Evolutionary conservation across 2,329 filamentous ascomycete genomes (phyloP), one percentile per base, ranked within the genome.

Genomic region (Neoscytalidium dimidiatum): DNA sequence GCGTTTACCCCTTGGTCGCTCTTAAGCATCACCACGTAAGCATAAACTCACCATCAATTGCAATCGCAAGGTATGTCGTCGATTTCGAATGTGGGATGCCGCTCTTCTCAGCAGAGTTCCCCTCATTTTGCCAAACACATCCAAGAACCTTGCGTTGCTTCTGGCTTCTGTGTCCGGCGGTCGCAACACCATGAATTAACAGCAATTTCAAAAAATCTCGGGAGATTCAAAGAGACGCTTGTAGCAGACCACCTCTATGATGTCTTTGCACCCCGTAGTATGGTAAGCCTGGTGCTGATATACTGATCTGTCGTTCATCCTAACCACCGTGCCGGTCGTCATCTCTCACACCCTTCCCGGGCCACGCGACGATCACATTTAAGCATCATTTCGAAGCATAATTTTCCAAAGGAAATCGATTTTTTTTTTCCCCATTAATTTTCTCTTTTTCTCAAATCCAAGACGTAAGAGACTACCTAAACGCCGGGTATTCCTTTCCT

Each of bases 391-490:
- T 2, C 19, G 21, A 52, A 23, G 35, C 35, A 29, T 57, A 46
- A 26, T 31, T 43, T 60, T 60, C 35, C 26, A 46, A 58, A 33
- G 51, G 51, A 53, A 56, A 53, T 44, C 46, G 17, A 49, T 44
- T 46, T 66, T 66, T 66, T 66, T 66, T 57, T n/a, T 14, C 28
- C 14, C 13, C 38, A 14, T 41, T 35, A 7, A 21, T 56, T 64
- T 62, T 58, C 29, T 60, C 62, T 64, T 64, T 62, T 62, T 8
- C 43, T 28, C 51, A 31, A 51, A 26, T 21, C 57, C 33, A 62
- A 28, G 17, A 46, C 9, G n/a, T n/a, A 38, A 53, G 33, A 52
- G 33, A 63, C 62, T 46, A 64, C 62, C 52, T 51, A 43, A 52
- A 62, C 64, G 49, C 64, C 64, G 19, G 41, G 14, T 38, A 38